Percentiles rank a stretch among this genome's conserved stretches.
These are phyloP conservation scores for Boletus speciosus DNA, from an alignment of 768 basidiomycete species.

Conservation along the genomic window DNA sequence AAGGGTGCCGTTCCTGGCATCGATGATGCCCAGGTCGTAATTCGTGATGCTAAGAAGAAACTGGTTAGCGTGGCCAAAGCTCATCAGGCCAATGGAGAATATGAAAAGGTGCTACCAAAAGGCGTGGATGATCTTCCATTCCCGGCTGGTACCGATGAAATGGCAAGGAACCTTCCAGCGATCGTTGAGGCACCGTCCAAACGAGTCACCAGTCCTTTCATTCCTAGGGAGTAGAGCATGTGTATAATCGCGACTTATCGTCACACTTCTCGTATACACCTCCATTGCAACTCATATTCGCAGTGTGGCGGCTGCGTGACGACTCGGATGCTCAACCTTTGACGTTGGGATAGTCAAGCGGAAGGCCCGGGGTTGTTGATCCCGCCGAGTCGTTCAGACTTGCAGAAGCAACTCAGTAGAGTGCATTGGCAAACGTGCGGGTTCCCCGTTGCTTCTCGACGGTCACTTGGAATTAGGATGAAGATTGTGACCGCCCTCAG, in stretches of 20 bases:
- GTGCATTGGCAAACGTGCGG: neutral
- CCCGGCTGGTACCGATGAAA: slow-evolving; percentile 81
- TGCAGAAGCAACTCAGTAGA: neutral
- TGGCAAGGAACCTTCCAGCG: slow-evolving; percentile 63
- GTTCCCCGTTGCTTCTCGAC: neutral
- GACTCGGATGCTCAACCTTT: neutral
- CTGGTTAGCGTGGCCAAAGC: slow-evolving; percentile 57
- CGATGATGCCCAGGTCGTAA: slow-evolving; percentile 81
- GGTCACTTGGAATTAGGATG: neutral
- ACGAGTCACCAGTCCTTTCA: slow-evolving; percentile 75
- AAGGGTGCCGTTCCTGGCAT: slow-evolving; percentile 88
- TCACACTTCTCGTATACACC: slow-evolving; percentile 1
- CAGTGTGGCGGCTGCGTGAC: neutral
- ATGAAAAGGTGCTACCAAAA: slow-evolving; percentile 76
- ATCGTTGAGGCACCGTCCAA: slow-evolving; percentile 70
- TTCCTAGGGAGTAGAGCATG: slow-evolving; percentile 57
- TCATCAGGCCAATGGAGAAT: slow-evolving; percentile 66
- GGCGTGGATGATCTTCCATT: slow-evolving; percentile 85
- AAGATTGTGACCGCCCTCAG: neutral
- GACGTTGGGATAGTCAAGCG: neutral
- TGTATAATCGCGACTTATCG: slow-evolving; percentile 7
- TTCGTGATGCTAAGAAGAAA: slow-evolving; percentile 90
- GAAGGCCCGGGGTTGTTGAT: neutral
- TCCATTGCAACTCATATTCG: neutral
- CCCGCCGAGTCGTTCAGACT: neutral